Conservation (phyloP, 441 rosid genomes). For the Eruca vesicaria region DNA sequence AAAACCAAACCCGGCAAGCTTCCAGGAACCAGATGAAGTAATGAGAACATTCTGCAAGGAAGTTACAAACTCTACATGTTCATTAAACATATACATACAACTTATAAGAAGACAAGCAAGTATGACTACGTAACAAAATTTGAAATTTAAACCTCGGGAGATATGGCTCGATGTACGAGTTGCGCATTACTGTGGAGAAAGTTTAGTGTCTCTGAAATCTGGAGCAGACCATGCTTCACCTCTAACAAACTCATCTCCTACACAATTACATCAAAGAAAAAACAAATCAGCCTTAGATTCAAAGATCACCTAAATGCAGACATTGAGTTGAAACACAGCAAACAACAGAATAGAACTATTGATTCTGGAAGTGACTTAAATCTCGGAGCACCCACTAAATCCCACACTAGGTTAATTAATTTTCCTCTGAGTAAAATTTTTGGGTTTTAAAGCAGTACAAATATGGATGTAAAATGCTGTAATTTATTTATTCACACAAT, state of each 20-base stretch:
- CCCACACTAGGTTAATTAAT: not conserved
- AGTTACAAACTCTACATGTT: conserved; percentile 10
- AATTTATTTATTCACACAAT: too few relatives aligned
- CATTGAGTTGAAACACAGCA: not conserved
- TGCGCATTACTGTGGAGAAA: conserved; percentile 89
- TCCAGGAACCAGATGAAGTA: conserved; percentile 95
- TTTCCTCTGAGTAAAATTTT: too few relatives aligned
- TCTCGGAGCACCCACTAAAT: not conserved
- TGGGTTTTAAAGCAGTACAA: too few relatives aligned
- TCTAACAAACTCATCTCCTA: conserved; percentile 97
- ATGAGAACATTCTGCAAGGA: conserved; percentile 73
- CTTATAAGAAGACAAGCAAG: not conserved
- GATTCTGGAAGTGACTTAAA: not conserved
- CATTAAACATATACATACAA: not conserved
- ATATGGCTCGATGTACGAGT: conserved; percentile 81
- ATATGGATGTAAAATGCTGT: too few relatives aligned
- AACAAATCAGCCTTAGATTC: too few relatives aligned
- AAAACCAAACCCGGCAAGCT: conserved; percentile 95
- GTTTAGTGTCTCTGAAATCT: conserved; percentile 90
- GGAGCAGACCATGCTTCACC: conserved; percentile 95
- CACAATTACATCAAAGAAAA: conserved; percentile 16
- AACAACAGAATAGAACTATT: not conserved
- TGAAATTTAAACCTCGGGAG: conserved; percentile 79
- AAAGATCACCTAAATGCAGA: too few relatives aligned
- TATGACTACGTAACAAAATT: not conserved